Conservation (phyloP, 352 stramenopile species). For the Phytophthora palmivora region DNA sequence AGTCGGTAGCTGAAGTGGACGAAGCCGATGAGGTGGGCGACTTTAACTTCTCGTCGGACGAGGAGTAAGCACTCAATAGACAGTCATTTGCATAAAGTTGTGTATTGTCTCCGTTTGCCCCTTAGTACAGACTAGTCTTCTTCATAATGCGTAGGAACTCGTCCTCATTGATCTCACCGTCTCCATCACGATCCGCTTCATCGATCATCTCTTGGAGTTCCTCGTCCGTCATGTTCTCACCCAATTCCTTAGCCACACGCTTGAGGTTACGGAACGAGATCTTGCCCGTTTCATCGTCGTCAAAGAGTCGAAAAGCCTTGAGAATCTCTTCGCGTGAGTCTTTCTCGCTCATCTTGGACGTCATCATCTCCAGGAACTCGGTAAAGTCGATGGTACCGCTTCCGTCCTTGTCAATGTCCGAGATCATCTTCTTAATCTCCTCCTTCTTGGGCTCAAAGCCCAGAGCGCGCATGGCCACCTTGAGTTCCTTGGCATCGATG, state of each 20-base stretch:
- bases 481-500: constrained; percentile 96
- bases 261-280: constrained; percentile 98
- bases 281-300: constrained; percentile 97
- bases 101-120: neutral
- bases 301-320: constrained; percentile 98
- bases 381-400: constrained; percentile 96
- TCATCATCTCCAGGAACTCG: constrained; percentile 99
- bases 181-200: constrained; percentile 94
- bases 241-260: constrained; percentile 96
- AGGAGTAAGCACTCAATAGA: constrained; percentile 53
- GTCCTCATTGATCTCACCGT: constrained; percentile 97
- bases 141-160: constrained; percentile 98
- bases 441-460: constrained; percentile 98
- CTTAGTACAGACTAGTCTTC: constrained; percentile 92
- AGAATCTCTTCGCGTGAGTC: constrained; percentile 97
- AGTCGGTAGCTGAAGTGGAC: constrained; percentile 76
- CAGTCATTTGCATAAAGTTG: constrained; percentile 30
- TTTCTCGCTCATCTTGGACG: constrained; percentile 97
- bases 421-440: constrained; percentile 98
- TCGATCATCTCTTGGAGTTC: constrained; percentile 99
- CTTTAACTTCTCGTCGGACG: constrained; percentile 80
- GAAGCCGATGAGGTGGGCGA: constrained; percentile 79
- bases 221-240: constrained; percentile 97
- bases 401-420: constrained; percentile 96
- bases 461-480: constrained; percentile 96